Evolutionary conservation across 345 rosid genomes (phyloP).

Genomic region (Iberis pinnata): DNA sequence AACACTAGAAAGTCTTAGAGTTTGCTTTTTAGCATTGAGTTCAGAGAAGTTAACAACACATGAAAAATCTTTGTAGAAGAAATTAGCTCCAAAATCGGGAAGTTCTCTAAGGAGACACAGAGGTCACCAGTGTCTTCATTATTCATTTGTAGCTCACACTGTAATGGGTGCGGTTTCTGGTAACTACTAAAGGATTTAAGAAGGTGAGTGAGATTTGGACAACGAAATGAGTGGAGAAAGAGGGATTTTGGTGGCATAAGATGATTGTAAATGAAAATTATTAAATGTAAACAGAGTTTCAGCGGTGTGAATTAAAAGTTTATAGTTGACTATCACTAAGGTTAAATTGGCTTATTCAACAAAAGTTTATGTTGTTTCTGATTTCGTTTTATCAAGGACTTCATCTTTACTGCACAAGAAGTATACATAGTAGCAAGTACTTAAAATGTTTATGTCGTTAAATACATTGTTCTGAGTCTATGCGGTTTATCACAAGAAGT

Average conservation of each 20-base stretch:
- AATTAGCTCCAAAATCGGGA: constrained; percentile 36
- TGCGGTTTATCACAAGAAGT: too few species aligned
- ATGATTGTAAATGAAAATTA: too few species aligned
- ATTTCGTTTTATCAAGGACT: too few species aligned
- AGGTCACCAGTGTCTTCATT: constrained; percentile 23
- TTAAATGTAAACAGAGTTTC: too few species aligned
- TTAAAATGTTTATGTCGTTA: too few species aligned
- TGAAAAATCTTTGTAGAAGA: constrained; percentile 62
- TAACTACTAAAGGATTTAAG: constrained; percentile 39
- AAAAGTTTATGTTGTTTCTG: too few species aligned
- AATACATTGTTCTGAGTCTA: too few species aligned
- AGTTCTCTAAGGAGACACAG: constrained; percentile 50
- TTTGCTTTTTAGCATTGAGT: constrained; percentile 27
- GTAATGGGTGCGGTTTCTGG: constrained; percentile 38
- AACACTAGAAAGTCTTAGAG: constrained; percentile 49
- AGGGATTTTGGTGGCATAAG: constrained; percentile 64
- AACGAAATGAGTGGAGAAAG: constrained; percentile 60
- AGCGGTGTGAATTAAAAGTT: too few species aligned
- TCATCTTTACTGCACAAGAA: too few species aligned
- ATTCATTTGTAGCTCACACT: constrained; percentile 20
- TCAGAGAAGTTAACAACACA: constrained; percentile 47
- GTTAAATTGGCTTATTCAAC: too few species aligned
- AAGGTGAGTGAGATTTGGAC: constrained; percentile 45
- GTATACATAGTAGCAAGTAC: too few species aligned
- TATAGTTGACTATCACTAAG: too few species aligned